Conservation (phyloP, 805 yeast species). For the Lachancea fermentati region DNA sequence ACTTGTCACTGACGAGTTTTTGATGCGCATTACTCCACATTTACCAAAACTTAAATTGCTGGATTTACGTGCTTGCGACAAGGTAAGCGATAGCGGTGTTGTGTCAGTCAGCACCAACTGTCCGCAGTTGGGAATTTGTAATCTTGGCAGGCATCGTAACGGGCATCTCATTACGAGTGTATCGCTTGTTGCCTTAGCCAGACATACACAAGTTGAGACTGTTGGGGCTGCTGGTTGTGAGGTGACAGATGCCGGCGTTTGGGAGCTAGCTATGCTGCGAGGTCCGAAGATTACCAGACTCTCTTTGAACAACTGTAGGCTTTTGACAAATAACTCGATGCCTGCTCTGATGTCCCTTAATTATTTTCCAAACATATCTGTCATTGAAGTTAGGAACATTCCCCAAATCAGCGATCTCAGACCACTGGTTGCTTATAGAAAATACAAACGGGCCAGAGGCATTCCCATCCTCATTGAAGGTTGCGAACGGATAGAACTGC, state of each 20-base stretch:
- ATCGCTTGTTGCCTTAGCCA: conserved; percentile 53
- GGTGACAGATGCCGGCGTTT: conserved; percentile 67
- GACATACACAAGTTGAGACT: conserved; percentile 55
- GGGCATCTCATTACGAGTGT: conserved; percentile 68
- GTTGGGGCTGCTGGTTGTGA: conserved; percentile 87
- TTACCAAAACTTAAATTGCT: conserved; percentile 58
- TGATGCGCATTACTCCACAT: conserved; percentile 44
- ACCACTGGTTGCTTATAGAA: conserved; percentile 64
- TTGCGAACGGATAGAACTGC: conserved; percentile 60
- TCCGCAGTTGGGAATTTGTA: conserved; percentile 49
- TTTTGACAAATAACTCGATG: conserved; percentile 51
- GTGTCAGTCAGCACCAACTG: conserved; percentile 62
- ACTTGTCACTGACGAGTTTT: conserved; percentile 52
- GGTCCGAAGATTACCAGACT: conserved; percentile 53
- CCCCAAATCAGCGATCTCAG: conserved; percentile 49
- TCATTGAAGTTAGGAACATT: conserved; percentile 70
- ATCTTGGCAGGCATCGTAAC: conserved; percentile 71
- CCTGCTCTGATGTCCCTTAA: conserved; percentile 42
- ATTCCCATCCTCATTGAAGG: conserved; percentile 65
- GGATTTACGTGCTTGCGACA: conserved; percentile 81
- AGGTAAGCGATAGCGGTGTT: conserved; percentile 69
- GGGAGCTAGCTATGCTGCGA: conserved; percentile 65
- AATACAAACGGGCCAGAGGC: conserved; percentile 41
- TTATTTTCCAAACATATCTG: conserved; percentile 55
- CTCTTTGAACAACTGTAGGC: conserved; percentile 67